These are phyloP conservation scores for Diplodia scrobiculata DNA, from an alignment of 2,329 filamentous ascomycete genomes.

Conservation along the genomic window DNA sequence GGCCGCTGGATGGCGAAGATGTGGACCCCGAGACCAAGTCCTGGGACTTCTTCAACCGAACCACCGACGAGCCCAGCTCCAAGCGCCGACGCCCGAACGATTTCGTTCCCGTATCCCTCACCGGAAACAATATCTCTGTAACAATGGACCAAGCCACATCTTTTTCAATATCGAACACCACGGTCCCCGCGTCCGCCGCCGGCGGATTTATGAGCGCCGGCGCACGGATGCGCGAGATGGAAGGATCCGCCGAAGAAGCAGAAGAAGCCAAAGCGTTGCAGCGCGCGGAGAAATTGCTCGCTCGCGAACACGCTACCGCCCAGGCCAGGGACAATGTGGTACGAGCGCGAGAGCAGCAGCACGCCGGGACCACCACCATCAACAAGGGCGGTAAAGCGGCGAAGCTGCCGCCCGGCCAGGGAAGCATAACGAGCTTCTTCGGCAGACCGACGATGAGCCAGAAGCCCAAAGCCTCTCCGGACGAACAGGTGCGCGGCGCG, in stretches of 20 bases:
- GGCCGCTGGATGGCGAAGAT: constrained; percentile 42
- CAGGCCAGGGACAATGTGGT: constrained; percentile 32
- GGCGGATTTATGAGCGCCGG: constrained; percentile 47
- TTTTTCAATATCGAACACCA: constrained; percentile 38
- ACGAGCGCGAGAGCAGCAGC: constrained; percentile 17
- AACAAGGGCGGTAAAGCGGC: neutral
- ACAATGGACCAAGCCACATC: constrained; percentile 40
- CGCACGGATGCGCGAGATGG: constrained; percentile 44
- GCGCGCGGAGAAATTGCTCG: constrained; percentile 35
- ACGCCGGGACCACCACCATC: constrained; percentile 4
- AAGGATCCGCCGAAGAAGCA: constrained; percentile 35
- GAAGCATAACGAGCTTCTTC: constrained; percentile 58
- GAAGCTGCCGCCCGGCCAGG: constrained; percentile 50
- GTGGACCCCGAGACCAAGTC: constrained; percentile 38
- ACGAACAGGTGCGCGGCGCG: constrained; percentile 18
- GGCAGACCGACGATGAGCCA: constrained; percentile 37
- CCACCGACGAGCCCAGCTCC: constrained; percentile 25
- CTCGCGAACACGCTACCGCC: constrained; percentile 33
- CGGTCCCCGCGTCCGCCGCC: constrained; percentile 31
- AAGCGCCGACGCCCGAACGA: constrained; percentile 38
- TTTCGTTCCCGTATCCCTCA: constrained; percentile 19
- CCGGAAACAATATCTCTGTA: constrained; percentile 21
- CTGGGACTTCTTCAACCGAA: constrained; percentile 30
- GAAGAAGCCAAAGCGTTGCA: constrained; percentile 13
- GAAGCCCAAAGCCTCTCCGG: constrained; percentile 28